Evolutionary conservation across 257 asterid genomes (phyloP), one percentile per base, ranked within the genome.

Genomic region (Euphrasia confusa): DNA sequence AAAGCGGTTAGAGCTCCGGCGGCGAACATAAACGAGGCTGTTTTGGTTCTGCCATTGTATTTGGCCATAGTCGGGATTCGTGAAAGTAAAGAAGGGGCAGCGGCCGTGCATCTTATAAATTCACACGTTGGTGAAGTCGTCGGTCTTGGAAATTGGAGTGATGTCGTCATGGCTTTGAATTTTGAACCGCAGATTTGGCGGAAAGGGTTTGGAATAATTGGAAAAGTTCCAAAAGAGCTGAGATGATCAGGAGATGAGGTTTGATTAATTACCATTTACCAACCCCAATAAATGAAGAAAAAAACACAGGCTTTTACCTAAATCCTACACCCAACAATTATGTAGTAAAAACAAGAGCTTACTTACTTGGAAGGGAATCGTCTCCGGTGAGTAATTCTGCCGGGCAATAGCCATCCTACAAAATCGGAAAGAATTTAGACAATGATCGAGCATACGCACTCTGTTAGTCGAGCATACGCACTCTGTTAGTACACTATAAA

Each of bases 1-100:
- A 77, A 65, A 4, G 81, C 87, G 32, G 78, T 83, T 14, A 80
- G 53, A 28, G 80, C 65, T 5, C 71, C 85, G 60, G 80, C 96
- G 49, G 68, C 63, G 59, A 72, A 82, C 0, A 81, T 79, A 58
- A 84, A 68, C n/a, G 83, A 71, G 2, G 68, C 66, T 3, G 78
- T 5, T 68, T 78, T 84, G 72, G 17, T 68, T 53, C 93, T 81
- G 12, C 26, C 15, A 24, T 28, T 26, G 48, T 75, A 54, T 54
- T 72, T 81, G 2, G 83, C 74, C 87, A 79, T 83, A n/a, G 15
- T 12, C 13, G 17, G 14, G 6, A n/a, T 5, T 48, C 1, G 24
- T n/a, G 54, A 1, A 11, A n/a, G 1, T n/a, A 13, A 13, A 14
- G 49, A 44, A 44, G 40, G 14, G 13, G 49, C n/a, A 13, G 49